Conservation (phyloP, 108 stramenopile species). For the Fistulifera pelliculosa region DNA sequence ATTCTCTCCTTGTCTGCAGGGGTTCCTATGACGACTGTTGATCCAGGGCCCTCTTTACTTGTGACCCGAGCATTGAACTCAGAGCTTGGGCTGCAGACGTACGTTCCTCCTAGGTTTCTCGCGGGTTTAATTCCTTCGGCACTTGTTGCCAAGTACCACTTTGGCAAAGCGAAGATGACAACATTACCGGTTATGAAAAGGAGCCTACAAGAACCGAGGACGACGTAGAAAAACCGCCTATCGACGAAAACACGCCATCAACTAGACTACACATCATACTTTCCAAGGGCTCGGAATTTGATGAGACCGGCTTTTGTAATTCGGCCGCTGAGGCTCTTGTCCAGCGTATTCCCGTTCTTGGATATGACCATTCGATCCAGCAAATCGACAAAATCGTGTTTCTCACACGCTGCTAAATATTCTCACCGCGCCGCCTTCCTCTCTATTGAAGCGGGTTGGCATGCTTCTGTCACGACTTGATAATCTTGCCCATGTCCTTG, state of each 20-base stretch:
- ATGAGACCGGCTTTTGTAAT: slow-evolving; percentile 88
- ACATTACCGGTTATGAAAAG: slow-evolving; percentile 83
- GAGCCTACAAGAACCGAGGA: slow-evolving; percentile 37
- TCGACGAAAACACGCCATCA: slow-evolving; percentile 38
- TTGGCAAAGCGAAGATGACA: slow-evolving; percentile 94
- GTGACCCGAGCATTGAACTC: slow-evolving; percentile 79
- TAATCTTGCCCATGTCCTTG: slow-evolving; percentile 88
- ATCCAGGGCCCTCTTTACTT: slow-evolving; percentile 71
- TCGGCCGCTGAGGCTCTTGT: slow-evolving; percentile 74
- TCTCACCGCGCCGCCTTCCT: slow-evolving; percentile 72
- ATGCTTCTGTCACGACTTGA: slow-evolving; percentile 89
- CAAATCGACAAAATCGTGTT: slow-evolving; percentile 57
- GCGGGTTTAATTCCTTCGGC: slow-evolving; percentile 88
- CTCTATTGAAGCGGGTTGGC: slow-evolving; percentile 81
- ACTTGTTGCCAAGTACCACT: slow-evolving; percentile 87
- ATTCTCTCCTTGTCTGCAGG: slow-evolving; percentile 81
- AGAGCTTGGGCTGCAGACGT: slow-evolving; percentile 77
- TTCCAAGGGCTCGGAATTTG: slow-evolving; percentile 50
- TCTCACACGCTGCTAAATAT: slow-evolving; percentile 83
- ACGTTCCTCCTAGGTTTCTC: slow-evolving; percentile 80
- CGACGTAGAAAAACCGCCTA: slow-evolving; percentile 23
- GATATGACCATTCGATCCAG: slow-evolving; percentile 28
- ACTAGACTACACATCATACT: slow-evolving; percentile 68
- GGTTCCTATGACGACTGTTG: slow-evolving; percentile 78
- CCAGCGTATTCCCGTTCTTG: slow-evolving; percentile 59